These are phyloP conservation scores for Deakozyma indianensis DNA, from an alignment of 805 yeast species.

Conservation along the genomic window DNA sequence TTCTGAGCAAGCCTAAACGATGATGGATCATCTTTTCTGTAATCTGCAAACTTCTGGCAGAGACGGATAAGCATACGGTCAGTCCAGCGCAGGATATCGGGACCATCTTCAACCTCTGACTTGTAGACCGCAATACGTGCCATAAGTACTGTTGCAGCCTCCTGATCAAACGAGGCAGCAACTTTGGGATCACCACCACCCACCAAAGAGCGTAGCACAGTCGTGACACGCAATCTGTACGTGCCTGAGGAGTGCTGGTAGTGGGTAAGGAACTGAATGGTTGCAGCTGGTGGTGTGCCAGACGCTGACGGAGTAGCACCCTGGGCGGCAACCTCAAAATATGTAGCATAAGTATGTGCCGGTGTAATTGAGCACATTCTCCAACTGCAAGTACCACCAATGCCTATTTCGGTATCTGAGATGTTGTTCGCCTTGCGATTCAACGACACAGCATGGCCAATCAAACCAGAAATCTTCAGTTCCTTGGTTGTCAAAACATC, in stretches of 20 bases:
- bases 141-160: constrained; percentile 92
- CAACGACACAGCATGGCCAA: constrained; percentile 81
- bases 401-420: constrained; percentile 85
- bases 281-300: constrained; percentile 8
- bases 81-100: constrained; percentile 87
- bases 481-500: constrained; percentile 81
- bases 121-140: constrained; percentile 83
- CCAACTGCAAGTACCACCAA: constrained; percentile 88
- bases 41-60: constrained; percentile 89
- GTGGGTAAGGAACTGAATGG: constrained; percentile 74
- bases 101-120: constrained; percentile 71
- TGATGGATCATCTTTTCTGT: constrained; percentile 68
- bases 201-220: constrained; percentile 42
- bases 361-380: constrained; percentile 76
- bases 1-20: constrained; percentile 75
- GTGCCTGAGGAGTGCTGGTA: constrained; percentile 95
- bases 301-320: constrained; percentile 17
- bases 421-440: constrained; percentile 48
- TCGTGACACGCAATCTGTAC: constrained; percentile 79
- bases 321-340: constrained; percentile 58
- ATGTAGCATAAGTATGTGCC: constrained; percentile 74
- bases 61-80: constrained; percentile 82
- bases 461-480: constrained; percentile 79
- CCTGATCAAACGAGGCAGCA: constrained; percentile 80
- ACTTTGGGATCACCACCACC: constrained; percentile 43